Evolutionary conservation across 2,329 filamentous ascomycete species (phyloP), one percentile per base, ranked within the genome.

Genomic region (Diaporthe longicolla): DNA sequence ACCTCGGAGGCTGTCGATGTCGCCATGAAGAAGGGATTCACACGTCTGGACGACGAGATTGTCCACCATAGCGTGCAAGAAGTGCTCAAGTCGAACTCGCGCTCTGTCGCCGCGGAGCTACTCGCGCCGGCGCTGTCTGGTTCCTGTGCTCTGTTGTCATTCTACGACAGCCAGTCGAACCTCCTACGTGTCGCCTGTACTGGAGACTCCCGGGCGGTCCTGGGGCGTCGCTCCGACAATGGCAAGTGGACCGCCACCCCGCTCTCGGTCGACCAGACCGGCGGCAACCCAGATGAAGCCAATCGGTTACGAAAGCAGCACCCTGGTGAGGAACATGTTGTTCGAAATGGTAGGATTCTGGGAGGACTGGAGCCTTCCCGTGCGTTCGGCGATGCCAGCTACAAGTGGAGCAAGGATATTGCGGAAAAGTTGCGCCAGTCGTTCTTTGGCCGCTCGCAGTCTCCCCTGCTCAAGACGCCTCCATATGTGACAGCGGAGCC

Each of bases 401-500:
- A 99, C 87, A 99, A 99, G 84, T 99, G 97, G 97, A 94, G 90
- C 74, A 89, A 90, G 69, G 95, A 98, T 75, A 93, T 95, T 0
- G 94, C 97, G 74, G 91, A 94, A 70, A 93, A 93, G 78, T 89
- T 99, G 72, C 95, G 95, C 81, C 88, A 89, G 77, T 93, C 93
- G 43, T 99, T 97, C 87, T 98, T 98, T 80, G 95, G 94, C 29
- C 91, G 95, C 66, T 93, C 90, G 19, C 92, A 94, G 2, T 94
- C 93, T 13, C 89, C 91, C 21, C 86, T 95, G 43, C 87, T 98
- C 74, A 95, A 94, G 83, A 98, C 95, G 0, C 97, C 97, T 11
- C 97, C 97, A 0, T 99, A 99, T 80, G 97, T 99, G 54, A 99
- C 97, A 4, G 97, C 97, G 1, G 97, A 99, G 84, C 97, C 97